Evolutionary conservation across 805 yeast species (phyloP).

Genomic region (Starmerella stellata): DNA sequence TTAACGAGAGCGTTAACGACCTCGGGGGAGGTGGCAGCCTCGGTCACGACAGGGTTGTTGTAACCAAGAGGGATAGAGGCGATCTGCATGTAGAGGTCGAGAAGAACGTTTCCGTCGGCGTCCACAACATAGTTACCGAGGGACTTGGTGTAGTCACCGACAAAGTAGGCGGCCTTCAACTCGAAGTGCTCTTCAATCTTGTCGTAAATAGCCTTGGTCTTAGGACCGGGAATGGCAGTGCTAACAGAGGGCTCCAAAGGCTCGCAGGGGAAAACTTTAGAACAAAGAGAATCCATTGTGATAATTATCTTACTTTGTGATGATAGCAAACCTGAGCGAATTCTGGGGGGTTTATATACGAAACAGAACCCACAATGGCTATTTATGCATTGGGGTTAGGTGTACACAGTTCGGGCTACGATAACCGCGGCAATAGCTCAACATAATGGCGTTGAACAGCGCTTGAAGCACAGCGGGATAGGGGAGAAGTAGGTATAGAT

Average conservation of each 20-base stretch:
- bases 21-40: constrained; percentile 49
- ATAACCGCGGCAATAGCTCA: too few species aligned
- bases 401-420: too few species aligned
- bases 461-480: too few species aligned
- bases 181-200: constrained; percentile 47
- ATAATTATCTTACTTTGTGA: too few species aligned
- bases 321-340: too few species aligned
- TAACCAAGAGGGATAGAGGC: constrained; percentile 75
- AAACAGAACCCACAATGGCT: too few species aligned
- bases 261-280: constrained; percentile 48
- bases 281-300: constrained; percentile 16
- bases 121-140: constrained; percentile 65
- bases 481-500: too few species aligned
- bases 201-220: constrained; percentile 34
- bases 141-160: constrained; percentile 60
- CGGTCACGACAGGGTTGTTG: constrained; percentile 59
- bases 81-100: constrained; percentile 69
- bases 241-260: constrained; percentile 50
- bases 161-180: constrained; percentile 52
- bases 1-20: constrained; percentile 58
- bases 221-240: constrained; percentile 66
- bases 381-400: too few species aligned
- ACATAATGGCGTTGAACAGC: too few species aligned
- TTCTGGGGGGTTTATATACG: too few species aligned
- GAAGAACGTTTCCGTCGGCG: constrained; percentile 55